Conservation (phyloP, 2,329 filamentous ascomycete species). For the Calonectria fujianensis region DNA sequence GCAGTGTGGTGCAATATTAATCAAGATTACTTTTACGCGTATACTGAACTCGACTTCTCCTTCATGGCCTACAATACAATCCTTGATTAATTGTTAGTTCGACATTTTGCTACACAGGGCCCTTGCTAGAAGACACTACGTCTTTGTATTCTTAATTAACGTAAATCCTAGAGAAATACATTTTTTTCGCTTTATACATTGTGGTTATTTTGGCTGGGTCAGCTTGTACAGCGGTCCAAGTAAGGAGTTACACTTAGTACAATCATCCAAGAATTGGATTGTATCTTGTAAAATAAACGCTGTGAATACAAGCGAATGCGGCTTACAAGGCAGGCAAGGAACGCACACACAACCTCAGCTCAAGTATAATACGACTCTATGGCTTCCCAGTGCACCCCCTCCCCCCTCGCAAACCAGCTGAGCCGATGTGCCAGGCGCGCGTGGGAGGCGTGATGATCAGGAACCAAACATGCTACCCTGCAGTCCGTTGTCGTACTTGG, state of each 20-base stretch:
- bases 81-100: too few relatives aligned
- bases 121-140: too few relatives aligned
- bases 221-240: too few relatives aligned
- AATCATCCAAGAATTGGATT: too few relatives aligned
- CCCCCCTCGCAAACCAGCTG: background rate
- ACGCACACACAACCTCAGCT: background rate
- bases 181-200: too few relatives aligned
- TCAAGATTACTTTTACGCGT: background rate
- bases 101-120: too few relatives aligned
- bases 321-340: background rate
- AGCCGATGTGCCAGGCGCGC: background rate
- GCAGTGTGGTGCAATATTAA: background rate
- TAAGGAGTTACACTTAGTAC: too few relatives aligned
- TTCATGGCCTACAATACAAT: background rate
- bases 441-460: background rate
- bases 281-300: background rate
- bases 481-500: background rate
- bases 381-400: background rate
- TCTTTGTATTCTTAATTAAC: too few relatives aligned
- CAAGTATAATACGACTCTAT: background rate
- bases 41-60: background rate
- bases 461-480: slow-evolving; percentile 14
- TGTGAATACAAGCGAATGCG: background rate
- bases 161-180: too few relatives aligned
- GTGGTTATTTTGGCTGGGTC: too few relatives aligned